Base-by-base conservation (phyloP, 768 basidiomycete species). In the Pleurotus ostreatus region DNA sequence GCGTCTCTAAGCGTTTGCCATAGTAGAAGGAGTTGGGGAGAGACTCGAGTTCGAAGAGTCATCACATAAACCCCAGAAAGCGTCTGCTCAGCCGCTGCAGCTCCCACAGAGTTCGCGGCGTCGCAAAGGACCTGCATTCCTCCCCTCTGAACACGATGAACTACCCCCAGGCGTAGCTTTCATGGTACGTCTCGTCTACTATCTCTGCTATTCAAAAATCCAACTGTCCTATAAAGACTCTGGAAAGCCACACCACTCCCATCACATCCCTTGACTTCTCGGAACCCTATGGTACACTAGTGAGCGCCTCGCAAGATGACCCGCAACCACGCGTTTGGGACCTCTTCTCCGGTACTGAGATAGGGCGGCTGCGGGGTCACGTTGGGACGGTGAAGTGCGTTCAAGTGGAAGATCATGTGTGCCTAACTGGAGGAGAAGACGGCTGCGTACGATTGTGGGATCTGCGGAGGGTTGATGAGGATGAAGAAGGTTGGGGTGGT, bases 121-220 rank as follows among this genome's bases (percentile, higher is more conserved):
- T 63, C 78, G 86, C 52, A 89, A 85, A 80, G 86, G 96, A 2
- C 95, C 96, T 0, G 92, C 92, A 15, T 98, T 99, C 76, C 69
- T 99, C 46, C 97, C 97, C 3, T 97, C 94, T 15, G 97, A 98
- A 68, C 97, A 99, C 62, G 93, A 94, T 62, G 94, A 97, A 53
- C 78, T 99, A 26, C 97, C 97, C 7, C 83, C 87, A 6, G 94
- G 93, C 1, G 84, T 98, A 4, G 97, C 96, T 11, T 99, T 99
- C 73, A 98, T 99, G 95, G 93, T 92, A 71, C 62, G 63, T 63
- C 25, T 40, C 46, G 46, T 40, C 22, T 55, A 5, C 15, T 56
- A 8, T 52, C 40, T 53, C 49, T 30, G 40, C 34, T n/a, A 26
- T n/a, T 53, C 8, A 34, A 34, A 23, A 34, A 8, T 34, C 9